Conservation (phyloP, 2,329 filamentous ascomycete genomes). For the Penicillium sp. region DNA sequence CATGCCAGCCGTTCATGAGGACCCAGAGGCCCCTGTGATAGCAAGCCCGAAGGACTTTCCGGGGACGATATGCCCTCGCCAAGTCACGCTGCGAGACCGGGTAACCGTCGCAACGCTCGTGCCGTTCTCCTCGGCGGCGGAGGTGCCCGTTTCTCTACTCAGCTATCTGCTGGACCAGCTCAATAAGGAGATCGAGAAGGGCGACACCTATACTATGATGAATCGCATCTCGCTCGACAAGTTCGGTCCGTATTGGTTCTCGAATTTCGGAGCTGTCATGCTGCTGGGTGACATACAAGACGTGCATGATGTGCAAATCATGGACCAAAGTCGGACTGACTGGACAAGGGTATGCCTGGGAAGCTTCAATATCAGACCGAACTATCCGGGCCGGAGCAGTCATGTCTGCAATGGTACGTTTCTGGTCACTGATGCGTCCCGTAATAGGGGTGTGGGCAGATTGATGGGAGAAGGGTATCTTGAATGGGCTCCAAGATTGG, state of each 20-base stretch:
- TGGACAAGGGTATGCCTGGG: constrained; percentile 80
- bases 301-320: constrained; percentile 50
- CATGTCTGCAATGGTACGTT: constrained; percentile 80
- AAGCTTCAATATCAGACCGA: constrained; percentile 91
- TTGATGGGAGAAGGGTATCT: constrained; percentile 74
- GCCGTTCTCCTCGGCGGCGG: constrained; percentile 70
- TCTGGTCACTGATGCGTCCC: constrained; percentile 67
- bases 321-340: constrained; percentile 57
- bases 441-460: constrained; percentile 70
- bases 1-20: constrained; percentile 37
- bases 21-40: constrained; percentile 27
- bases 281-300: constrained; percentile 69
- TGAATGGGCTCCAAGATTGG: constrained; percentile 67
- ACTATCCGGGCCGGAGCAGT: constrained; percentile 85
- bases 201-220: constrained; percentile 87
- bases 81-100: constrained; percentile 78
- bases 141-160: constrained; percentile 72
- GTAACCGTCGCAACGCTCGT: constrained; percentile 80
- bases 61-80: constrained; percentile 64
- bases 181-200: constrained; percentile 86
- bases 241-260: constrained; percentile 85
- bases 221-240: constrained; percentile 68
- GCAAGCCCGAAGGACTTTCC: constrained; percentile 53
- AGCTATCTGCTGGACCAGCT: constrained; percentile 77
- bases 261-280: constrained; percentile 86